Evolutionary conservation across 2,329 filamentous ascomycete genomes (phyloP).

Genomic region (Phaeosphaeriaceae sp.): DNA sequence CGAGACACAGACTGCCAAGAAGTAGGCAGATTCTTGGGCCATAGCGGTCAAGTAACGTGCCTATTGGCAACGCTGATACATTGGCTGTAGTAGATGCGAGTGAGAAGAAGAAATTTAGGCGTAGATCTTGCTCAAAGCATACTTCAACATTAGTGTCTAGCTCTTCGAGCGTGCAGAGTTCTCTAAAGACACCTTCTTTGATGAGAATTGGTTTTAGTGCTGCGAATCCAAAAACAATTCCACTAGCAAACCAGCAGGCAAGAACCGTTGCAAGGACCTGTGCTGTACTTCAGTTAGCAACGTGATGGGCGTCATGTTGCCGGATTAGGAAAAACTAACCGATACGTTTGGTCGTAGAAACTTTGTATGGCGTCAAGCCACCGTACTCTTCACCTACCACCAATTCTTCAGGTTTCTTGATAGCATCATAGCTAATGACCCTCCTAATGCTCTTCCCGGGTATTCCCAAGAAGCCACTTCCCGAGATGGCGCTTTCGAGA

Average conservation of each 20-base stretch:
- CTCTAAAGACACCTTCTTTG: constrained; percentile 46
- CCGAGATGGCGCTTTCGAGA: constrained; percentile 34
- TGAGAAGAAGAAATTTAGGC: constrained; percentile 48
- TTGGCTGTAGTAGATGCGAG: constrained; percentile 48
- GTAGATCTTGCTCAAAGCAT: constrained; percentile 49
- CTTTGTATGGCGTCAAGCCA: constrained; percentile 58
- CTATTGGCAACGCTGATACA: constrained; percentile 46
- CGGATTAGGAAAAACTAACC: constrained; percentile 30
- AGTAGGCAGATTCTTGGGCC: constrained; percentile 43
- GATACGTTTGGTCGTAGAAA: constrained; percentile 47
- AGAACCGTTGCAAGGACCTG: constrained; percentile 45
- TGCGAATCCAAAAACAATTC: constrained; percentile 51
- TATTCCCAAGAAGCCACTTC: constrained; percentile 22
- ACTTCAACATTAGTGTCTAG: constrained; percentile 41
- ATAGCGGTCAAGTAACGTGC: constrained; percentile 46
- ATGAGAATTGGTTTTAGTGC: constrained; percentile 50
- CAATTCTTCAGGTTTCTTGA: constrained; percentile 49
- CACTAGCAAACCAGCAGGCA: constrained; percentile 48
- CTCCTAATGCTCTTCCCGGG: constrained; percentile 45
- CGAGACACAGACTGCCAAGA: constrained; percentile 40
- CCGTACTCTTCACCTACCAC: constrained; percentile 48
- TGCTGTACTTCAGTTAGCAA: constrained; percentile 28
- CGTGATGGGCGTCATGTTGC: constrained; percentile 8
- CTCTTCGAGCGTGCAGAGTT: constrained; percentile 46
- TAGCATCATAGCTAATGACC: constrained; percentile 57